phyloP scores from a whole-genome alignment of 106 monocot genomes.

The Chionographis japonica region DNA sequence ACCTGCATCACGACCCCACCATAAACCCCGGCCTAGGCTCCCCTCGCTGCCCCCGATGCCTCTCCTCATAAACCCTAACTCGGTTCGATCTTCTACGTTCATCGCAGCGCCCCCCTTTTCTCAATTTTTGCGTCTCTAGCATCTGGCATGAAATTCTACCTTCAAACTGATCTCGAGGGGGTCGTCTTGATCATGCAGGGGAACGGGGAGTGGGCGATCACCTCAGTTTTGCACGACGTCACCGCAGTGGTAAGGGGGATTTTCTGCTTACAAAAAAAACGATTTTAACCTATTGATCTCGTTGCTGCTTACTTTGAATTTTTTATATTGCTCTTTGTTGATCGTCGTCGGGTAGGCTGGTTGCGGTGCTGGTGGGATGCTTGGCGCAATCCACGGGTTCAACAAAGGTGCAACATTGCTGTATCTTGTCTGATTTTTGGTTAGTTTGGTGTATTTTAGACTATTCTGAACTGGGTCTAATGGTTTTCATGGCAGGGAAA shows the following conservation, averaged over 20 bases:
- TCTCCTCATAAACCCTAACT: conserved; percentile 64
- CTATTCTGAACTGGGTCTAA: not conserved
- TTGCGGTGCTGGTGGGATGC: conserved; percentile 68
- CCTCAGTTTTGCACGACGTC: conserved; percentile 66
- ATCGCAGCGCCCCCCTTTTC: not conserved
- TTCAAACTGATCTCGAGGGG: not conserved
- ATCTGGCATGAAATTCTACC: not conserved
- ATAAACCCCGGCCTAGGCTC: conserved; percentile 88
- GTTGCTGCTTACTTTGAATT: not conserved
- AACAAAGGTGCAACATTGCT: conserved; percentile 48
- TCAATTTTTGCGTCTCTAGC: not conserved
- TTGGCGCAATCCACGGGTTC: conserved; percentile 68
- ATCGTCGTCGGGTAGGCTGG: conserved; percentile 57
- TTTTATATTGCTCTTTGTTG: conserved; percentile 1
- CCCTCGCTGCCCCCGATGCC: conserved; percentile 89
- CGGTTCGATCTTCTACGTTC: conserved; percentile 7
- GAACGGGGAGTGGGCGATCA: conserved; percentile 61
- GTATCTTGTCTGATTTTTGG: not conserved
- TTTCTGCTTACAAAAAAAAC: no score
- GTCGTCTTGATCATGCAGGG: conserved; percentile 21
- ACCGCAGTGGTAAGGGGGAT: conserved; percentile 58
- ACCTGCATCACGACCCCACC: conserved; percentile 79
- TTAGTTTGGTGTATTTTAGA: not conserved
- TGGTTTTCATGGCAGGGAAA: conserved; percentile 35
- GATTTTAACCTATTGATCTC: no score